Evolutionary conservation across 805 yeast species (phyloP), one percentile per base, ranked within the genome.

Genomic region (Hanseniaspora vineae): DNA sequence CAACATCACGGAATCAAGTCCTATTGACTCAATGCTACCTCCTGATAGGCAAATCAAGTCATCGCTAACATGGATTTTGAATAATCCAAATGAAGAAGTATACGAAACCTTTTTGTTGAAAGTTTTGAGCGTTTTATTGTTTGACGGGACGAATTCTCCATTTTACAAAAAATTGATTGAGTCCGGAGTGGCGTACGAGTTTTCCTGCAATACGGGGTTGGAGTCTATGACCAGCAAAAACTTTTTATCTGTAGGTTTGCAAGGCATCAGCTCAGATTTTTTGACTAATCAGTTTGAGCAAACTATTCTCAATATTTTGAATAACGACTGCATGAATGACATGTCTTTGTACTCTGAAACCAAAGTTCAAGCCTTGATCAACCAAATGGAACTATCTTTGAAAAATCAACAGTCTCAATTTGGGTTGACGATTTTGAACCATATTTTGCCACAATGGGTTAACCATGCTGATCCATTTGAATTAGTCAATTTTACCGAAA

Each of bases 111-210:
- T 89, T 60, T 71, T 83, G 42, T 69, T 88, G 72, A 81, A 80
- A 49, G 67, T 88, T 10, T 66, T 88, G 44, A 77, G 84, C 18
- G 75, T 80, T 20, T 67, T 92, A 46, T 68, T 92, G 33, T 76
- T 81, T 54, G 96, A 86, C 59, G 97, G 97, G 2, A 97, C 90
- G 58, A 83, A 92, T 12, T 82, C 97, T 6, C 90, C 95, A 6
- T 70, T 92, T 48, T 86, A 89, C 63, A 86, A 88, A 62, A 76
- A 77, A n/a, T 68, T 92, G 48, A 83, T 92, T 48, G 98, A 92
- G 61, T 66, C 83, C 1, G 92, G 90, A 1, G 59, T 81, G 33
- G 97, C 92, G 40, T 77, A 84, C 46, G 97, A 92, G 54, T 92
- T 81, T 58, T 69, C 90, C 0, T 84, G 87, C 5, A 92, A 92